Evolutionary conservation across 78 protist genomes (phyloP).

Genomic region (Tieghemostelium lacteum): DNA sequence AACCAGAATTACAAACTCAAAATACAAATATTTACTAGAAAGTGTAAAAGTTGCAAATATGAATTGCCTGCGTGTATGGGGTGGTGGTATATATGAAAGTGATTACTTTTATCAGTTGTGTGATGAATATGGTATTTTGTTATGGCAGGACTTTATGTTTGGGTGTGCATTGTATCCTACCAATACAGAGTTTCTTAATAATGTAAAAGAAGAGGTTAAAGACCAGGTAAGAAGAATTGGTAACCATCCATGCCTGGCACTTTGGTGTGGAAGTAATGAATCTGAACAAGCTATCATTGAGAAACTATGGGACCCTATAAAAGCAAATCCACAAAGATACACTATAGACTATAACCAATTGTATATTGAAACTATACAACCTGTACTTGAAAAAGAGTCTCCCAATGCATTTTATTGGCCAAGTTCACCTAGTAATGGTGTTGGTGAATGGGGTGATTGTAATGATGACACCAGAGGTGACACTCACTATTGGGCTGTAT

Average conservation of each 20-base stretch:
- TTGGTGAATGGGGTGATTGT: slow-evolving; percentile 47
- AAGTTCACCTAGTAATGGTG: slow-evolving; percentile 89
- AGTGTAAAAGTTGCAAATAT: slow-evolving; percentile 27
- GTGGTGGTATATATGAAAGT: slow-evolving; percentile 83
- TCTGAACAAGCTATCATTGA: slow-evolving; percentile 85
- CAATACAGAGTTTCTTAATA: slow-evolving; percentile 75
- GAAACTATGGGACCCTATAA: slow-evolving; percentile 52
- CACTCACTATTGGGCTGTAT: slow-evolving; percentile 80
- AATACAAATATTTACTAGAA: background rate
- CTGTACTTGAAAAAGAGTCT: slow-evolving; percentile 13
- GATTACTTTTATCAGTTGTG: slow-evolving; percentile 72
- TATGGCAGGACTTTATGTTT: slow-evolving; percentile 95
- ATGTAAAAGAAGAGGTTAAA: slow-evolving; percentile 60
- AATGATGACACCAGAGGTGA: slow-evolving; percentile 73
- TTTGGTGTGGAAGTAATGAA: slow-evolving; percentile 94
- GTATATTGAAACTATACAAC: slow-evolving; percentile 72
- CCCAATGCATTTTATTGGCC: slow-evolving; percentile 85
- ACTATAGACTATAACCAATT: slow-evolving; percentile 74
- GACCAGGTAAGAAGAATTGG: slow-evolving; percentile 80
- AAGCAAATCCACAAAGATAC: slow-evolving; percentile 47
- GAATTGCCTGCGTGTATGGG: slow-evolving; percentile 82
- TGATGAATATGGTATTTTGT: slow-evolving; percentile 83
- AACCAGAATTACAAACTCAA: slow-evolving; percentile 16
- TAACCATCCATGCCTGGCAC: slow-evolving; percentile 77
- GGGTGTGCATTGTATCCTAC: slow-evolving; percentile 92